phyloP scores from a whole-genome alignment of 179 eudicot genomes.

The Gypsophila paniculata region DNA sequence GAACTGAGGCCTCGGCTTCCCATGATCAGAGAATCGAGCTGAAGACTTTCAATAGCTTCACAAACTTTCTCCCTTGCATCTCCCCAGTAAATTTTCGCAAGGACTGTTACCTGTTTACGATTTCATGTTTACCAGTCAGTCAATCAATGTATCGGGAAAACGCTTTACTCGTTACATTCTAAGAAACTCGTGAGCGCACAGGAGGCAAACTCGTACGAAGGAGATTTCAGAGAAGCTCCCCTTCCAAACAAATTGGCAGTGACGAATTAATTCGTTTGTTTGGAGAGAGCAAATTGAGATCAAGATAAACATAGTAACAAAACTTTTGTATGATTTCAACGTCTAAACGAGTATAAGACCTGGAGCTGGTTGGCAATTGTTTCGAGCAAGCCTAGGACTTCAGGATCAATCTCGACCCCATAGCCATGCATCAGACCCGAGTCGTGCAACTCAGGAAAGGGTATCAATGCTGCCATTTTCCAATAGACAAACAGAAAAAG shows the following conservation, averaged over 20 bases:
- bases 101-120: slow-evolving; percentile 28
- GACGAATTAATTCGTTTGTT: no score
- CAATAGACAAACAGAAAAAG: background rate
- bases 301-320: no score
- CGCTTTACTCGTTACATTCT: background rate
- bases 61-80: slow-evolving; percentile 48
- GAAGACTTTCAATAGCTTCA: slow-evolving; percentile 31
- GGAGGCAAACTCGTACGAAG: no score
- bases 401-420: slow-evolving; percentile 38
- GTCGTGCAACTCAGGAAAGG: slow-evolving; percentile 29
- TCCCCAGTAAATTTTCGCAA: slow-evolving; percentile 44
- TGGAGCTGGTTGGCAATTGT: slow-evolving; percentile 20
- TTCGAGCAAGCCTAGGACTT: slow-evolving; percentile 34
- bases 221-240: no score
- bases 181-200: background rate
- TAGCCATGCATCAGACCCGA: slow-evolving; percentile 33
- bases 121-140: background rate
- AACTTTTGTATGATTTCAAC: no score
- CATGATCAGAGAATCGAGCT: slow-evolving; percentile 38
- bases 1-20: slow-evolving; percentile 50
- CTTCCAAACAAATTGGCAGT: no score
- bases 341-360: slow-evolving; percentile 21
- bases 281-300: no score
- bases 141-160: background rate
- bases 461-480: slow-evolving; percentile 36